phyloP scores from a whole-genome alignment of 352 stramenopile genomes.

The Pythium rishiriense region DNA sequence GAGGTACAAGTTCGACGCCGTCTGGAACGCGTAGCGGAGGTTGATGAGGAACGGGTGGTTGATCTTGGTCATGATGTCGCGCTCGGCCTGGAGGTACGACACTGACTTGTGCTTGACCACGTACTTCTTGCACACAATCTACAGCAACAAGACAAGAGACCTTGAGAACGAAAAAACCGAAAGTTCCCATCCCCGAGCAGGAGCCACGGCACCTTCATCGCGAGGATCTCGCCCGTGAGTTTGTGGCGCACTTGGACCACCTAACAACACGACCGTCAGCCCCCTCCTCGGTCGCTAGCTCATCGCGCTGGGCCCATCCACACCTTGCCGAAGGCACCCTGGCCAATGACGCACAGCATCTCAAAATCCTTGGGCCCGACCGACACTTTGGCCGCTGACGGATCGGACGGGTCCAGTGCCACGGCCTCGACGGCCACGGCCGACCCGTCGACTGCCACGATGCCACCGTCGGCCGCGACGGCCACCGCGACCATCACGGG shows the following conservation, averaged over 20 bases:
- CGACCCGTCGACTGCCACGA: background rate
- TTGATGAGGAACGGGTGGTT: conserved; percentile 84
- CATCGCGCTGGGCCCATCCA: background rate
- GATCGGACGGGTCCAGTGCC: conserved; percentile 1
- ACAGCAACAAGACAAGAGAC: background rate
- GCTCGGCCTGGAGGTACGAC: conserved; percentile 73
- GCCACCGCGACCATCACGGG: conserved; percentile 34
- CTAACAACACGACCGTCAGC: conserved; percentile 19
- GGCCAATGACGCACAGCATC: conserved; percentile 81
- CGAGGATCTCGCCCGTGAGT: conserved; percentile 71
- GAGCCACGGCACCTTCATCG: conserved; percentile 87
- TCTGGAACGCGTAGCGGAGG: conserved; percentile 83
- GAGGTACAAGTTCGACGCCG: conserved; percentile 75
- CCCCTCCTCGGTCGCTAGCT: background rate
- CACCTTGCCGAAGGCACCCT: conserved; percentile 82
- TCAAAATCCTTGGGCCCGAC: conserved; percentile 81
- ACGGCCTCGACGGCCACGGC: background rate
- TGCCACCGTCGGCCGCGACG: conserved; percentile 3
- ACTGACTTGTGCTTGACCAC: conserved; percentile 86
- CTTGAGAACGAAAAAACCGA: too few relatives aligned
- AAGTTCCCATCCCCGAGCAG: too few relatives aligned
- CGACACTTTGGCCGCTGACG: conserved; percentile 16
- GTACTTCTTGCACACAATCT: conserved; percentile 87
- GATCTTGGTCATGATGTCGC: conserved; percentile 89
- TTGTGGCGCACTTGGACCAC: conserved; percentile 84